Conservation (phyloP, 495 filamentous ascomycete species). For the Talaromyces proteolyticus region DNA sequence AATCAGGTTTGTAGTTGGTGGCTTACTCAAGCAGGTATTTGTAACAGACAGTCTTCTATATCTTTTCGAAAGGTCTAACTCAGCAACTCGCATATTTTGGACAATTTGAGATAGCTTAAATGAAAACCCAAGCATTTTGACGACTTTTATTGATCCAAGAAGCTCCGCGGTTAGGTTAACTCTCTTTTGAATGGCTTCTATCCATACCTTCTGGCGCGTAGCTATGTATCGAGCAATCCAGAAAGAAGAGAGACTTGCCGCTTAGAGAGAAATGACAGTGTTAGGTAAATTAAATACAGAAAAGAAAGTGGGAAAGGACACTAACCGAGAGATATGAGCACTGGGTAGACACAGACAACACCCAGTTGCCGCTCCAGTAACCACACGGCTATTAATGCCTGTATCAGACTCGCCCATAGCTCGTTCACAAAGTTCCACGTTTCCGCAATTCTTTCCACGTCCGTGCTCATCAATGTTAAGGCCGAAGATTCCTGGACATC, state of each 20-base stretch:
- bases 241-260: no score
- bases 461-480: constrained; percentile 51
- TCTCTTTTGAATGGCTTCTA: constrained; percentile 44
- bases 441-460: constrained; percentile 34
- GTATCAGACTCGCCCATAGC: constrained; percentile 43
- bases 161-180: constrained; percentile 43
- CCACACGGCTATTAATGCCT: constrained; percentile 44
- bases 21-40: not conserved
- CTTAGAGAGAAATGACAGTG: no score
- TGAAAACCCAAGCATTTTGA: constrained; percentile 59
- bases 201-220: constrained; percentile 37
- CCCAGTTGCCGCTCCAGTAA: constrained; percentile 48
- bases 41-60: constrained; percentile 27
- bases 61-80: constrained; percentile 34
- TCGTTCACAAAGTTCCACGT: constrained; percentile 35
- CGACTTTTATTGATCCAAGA: constrained; percentile 47
- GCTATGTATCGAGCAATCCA: constrained; percentile 13
- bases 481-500: constrained; percentile 32
- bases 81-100: constrained; percentile 31
- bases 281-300: constrained; percentile 10
- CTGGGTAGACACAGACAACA: constrained; percentile 34
- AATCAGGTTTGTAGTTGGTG: no score
- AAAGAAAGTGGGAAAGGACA: constrained; percentile 17
- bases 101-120: constrained; percentile 22
- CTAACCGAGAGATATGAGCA: constrained; percentile 37